Evolutionary conservation across 2,329 filamentous ascomycete genomes (phyloP).

Genomic region (Aphanoascus verrucosus): DNA sequence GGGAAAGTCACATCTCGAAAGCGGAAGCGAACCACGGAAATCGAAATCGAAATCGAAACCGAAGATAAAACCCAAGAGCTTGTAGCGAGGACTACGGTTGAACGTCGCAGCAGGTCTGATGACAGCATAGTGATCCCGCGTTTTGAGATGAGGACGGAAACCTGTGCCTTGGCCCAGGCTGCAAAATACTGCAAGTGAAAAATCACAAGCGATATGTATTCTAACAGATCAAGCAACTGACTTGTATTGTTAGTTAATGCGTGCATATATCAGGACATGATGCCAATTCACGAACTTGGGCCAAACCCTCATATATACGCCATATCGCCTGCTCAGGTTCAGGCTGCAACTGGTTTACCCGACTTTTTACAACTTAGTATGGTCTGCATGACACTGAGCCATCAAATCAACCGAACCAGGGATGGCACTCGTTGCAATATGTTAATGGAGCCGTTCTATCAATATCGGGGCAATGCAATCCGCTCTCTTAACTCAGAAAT

Average conservation of each 20-base stretch:
- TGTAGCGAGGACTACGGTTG: not conserved
- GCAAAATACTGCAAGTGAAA: conserved; percentile 25
- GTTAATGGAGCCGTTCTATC: conserved; percentile 22
- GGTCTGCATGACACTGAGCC: conserved; percentile 27
- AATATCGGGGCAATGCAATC: conserved; percentile 25
- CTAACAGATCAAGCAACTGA: conserved; percentile 1
- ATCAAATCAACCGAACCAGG: conserved; percentile 25
- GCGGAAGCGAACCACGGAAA: conserved; percentile 7
- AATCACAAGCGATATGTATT: not conserved
- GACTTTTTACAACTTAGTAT: conserved; percentile 25
- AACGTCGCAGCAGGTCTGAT: not conserved
- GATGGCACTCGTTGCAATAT: conserved; percentile 12
- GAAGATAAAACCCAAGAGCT: not conserved
- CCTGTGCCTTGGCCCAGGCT: conserved; percentile 20
- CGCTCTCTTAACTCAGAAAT: conserved; percentile 25
- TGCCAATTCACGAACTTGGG: conserved; percentile 19
- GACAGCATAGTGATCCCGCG: not conserved
- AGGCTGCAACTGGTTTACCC: conserved; percentile 17
- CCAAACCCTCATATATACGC: conserved; percentile 21
- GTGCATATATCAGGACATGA: conserved; percentile 25
- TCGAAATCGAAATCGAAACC: not conserved
- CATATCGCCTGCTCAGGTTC: conserved; percentile 19
- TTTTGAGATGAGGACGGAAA: conserved; percentile 17
- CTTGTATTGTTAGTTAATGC: conserved; percentile 21
- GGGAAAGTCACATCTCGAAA: conserved; percentile 28